A percentile compares a stretch with the other conserved stretches of the same genome.
These are phyloP conservation scores for Neurospora cerealis DNA, from an alignment of 495 filamentous ascomycete species.

Conservation along the genomic window DNA sequence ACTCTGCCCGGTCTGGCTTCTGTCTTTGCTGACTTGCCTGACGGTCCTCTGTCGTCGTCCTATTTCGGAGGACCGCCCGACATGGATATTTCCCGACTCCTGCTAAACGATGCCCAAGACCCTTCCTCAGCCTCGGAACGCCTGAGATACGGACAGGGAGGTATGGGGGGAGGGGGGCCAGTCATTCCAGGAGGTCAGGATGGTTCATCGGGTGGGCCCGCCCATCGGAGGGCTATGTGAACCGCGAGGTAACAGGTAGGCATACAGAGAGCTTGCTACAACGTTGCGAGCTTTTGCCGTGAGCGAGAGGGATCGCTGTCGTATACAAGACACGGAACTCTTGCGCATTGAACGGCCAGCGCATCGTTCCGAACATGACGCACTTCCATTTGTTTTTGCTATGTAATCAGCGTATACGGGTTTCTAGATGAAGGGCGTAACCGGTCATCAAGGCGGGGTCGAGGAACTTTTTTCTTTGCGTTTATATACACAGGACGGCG, in stretches of 20 bases:
- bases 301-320: not conserved
- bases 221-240: not conserved
- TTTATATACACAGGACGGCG: not conserved
- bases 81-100: conserved; percentile 12
- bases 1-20: conserved; percentile 14
- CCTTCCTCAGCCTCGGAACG: not conserved
- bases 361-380: not conserved
- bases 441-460: not conserved
- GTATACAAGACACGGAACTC: not conserved
- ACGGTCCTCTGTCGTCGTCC: conserved; percentile 9
- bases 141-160: not conserved
- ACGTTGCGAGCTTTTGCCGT: not conserved
- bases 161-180: not conserved
- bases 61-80: not conserved
- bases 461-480: not conserved
- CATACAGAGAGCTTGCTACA: not conserved
- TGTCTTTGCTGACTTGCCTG: conserved; percentile 3
- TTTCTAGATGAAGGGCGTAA: not conserved
- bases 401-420: not conserved
- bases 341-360: not conserved
- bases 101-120: conserved; percentile 6
- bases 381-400: not conserved
- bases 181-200: conserved; percentile 1
- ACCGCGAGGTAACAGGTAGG: not conserved
- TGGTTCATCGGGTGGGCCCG: not conserved